A percentile compares a stretch with the other conserved stretches of the same genome.
These are phyloP conservation scores for Gossypium herbaceum DNA, from an alignment of 345 rosid genomes.

Conservation along the genomic window DNA sequence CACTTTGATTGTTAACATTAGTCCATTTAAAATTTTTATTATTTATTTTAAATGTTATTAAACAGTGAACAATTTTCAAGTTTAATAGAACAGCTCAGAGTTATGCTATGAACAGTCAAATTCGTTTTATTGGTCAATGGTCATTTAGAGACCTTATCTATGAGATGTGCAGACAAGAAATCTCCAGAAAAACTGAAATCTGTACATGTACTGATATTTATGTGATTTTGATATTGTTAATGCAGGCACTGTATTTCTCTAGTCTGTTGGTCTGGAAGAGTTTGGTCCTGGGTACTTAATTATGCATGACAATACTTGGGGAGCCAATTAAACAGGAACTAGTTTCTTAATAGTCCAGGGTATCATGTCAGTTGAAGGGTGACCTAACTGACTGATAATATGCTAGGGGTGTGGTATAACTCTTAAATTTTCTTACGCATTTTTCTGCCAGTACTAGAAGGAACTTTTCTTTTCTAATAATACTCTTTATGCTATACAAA, in stretches of 20 bases:
- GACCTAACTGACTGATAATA: background rate
- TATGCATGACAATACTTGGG: background rate
- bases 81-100: background rate
- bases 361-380: background rate
- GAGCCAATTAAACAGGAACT: background rate
- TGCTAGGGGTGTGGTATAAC: background rate
- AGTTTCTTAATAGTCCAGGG: constrained; percentile 4
- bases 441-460: background rate
- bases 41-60: background rate
- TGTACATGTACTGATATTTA: background rate
- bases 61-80: background rate
- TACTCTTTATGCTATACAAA: background rate
- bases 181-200: background rate
- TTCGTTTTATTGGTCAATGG: background rate
- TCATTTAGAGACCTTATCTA: background rate
- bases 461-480: background rate
- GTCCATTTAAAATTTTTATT: background rate
- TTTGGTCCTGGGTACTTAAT: background rate
- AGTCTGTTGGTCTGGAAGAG: background rate
- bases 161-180: background rate
- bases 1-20: background rate
- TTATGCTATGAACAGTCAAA: background rate
- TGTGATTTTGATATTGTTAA: background rate
- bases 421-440: background rate
- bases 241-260: background rate